Percentiles rank a stretch among this genome's conserved stretches.
phyloP scores from a whole-genome alignment of 768 basidiomycete species.

The Mycena floridula region DNA sequence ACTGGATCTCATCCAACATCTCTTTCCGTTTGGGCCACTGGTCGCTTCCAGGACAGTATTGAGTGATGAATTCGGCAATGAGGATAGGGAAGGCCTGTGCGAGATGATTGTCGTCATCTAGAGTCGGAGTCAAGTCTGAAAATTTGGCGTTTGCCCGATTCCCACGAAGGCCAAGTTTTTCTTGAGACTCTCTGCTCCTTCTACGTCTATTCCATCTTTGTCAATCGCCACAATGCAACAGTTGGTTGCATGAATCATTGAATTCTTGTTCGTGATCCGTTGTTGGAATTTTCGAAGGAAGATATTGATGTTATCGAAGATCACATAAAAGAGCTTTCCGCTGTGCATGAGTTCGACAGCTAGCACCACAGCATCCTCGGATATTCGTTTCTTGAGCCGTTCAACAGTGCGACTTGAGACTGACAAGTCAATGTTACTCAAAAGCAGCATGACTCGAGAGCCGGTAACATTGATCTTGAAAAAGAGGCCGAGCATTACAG shows the following conservation, averaged over 20 bases:
- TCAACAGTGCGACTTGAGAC: slow-evolving; percentile 21
- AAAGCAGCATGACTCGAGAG: slow-evolving; percentile 18
- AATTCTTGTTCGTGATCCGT: slow-evolving; percentile 19
- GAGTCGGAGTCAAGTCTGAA: slow-evolving; percentile 13
- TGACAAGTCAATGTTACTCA: slow-evolving; percentile 21
- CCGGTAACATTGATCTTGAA: slow-evolving; percentile 23
- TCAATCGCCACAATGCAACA: slow-evolving; percentile 9
- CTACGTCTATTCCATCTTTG: slow-evolving; percentile 4
- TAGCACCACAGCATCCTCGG: slow-evolving; percentile 16
- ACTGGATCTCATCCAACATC: slow-evolving; percentile 4
- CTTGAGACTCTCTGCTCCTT: slow-evolving; percentile 7
- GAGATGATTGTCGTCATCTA: slow-evolving; percentile 13
- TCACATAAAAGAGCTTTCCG: slow-evolving; percentile 12
- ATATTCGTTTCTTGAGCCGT: slow-evolving; percentile 19
- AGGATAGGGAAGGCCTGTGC: slow-evolving; percentile 5
- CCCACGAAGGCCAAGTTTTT: slow-evolving; percentile 10
- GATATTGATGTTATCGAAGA: slow-evolving; percentile 29
- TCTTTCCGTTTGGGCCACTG: slow-evolving; percentile 8
- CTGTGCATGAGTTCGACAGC: slow-evolving; percentile 18
- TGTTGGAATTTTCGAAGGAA: slow-evolving; percentile 24
- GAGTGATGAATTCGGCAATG: slow-evolving; percentile 7
- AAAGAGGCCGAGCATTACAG: slow-evolving; percentile 23
- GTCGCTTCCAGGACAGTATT: slow-evolving; percentile 9
- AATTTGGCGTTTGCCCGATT: slow-evolving; percentile 9
- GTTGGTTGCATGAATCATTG: slow-evolving; percentile 23